Conservation (phyloP, 352 stramenopile genomes). For the Elongisporangium senticosum region DNA sequence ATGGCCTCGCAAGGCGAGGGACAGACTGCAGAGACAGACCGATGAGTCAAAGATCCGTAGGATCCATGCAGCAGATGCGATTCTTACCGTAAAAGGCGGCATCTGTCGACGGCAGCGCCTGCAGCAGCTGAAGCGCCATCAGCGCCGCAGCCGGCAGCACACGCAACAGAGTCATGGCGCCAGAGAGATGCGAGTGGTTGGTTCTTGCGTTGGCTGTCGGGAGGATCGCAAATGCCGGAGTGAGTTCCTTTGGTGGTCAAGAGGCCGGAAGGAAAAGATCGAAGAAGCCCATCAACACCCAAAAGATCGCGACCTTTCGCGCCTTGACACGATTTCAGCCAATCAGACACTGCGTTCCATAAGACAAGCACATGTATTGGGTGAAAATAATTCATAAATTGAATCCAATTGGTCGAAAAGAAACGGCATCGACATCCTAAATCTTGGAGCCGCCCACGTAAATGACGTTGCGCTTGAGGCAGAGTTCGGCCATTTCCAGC, state of each 20-base stretch:
- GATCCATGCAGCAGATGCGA: background rate
- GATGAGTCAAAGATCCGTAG: background rate
- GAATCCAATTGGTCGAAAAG: slow-evolving; percentile 22
- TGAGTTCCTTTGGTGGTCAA: background rate
- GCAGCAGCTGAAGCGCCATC: slow-evolving; percentile 8
- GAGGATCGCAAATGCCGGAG: background rate
- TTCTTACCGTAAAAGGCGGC: slow-evolving; percentile 35
- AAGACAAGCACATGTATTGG: background rate
- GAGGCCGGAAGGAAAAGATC: background rate
- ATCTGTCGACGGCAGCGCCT: slow-evolving; percentile 9
- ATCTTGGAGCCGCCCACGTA: slow-evolving; percentile 88
- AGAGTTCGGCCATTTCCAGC: slow-evolving; percentile 94
- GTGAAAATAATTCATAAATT: slow-evolving; percentile 11
- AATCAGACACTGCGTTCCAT: background rate
- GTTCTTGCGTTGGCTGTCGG: background rate
- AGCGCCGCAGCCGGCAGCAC: slow-evolving; percentile 11
- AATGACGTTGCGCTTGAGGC: slow-evolving; percentile 85
- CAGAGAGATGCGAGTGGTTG: background rate
- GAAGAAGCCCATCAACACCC: background rate
- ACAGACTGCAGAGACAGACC: slow-evolving; percentile 29
- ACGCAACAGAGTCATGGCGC: slow-evolving; percentile 14
- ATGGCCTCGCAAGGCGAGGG: slow-evolving; percentile 61
- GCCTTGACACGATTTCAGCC: slow-evolving; percentile 10
- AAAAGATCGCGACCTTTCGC: slow-evolving; percentile 17
- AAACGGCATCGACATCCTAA: slow-evolving; percentile 14